Base-by-base conservation (phyloP, 2,329 filamentous ascomycete species). In the Fusarium sublunatum region DNA sequence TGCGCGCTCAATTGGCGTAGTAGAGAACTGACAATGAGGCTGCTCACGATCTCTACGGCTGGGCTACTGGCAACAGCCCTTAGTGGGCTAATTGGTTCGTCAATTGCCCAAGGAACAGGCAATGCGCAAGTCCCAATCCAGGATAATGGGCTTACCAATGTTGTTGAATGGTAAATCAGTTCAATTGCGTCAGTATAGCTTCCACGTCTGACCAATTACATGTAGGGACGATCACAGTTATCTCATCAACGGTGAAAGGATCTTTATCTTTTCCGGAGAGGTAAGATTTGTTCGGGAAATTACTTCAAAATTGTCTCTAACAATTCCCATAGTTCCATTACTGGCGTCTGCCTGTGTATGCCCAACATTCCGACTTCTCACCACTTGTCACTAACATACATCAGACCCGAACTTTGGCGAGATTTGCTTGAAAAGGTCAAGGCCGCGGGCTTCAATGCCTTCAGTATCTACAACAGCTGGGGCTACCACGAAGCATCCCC, bases 221-320 rank as follows among this genome's bases (percentile, higher is more conserved):
- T 2, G 0, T 2, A 78, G 77, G 78, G 78, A 79, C 12, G 74
- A 77, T 26, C 76, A 79, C 51, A 79, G 77, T 51, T 79, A 78
- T 55, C 65, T 71, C 11, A 68, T 80, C 32, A 77, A 79, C 12
- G 77, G 76, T 15, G 59, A 80, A 56, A 72, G 78, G 39, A 71
- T 80, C 3, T 79, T 80, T 55, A 68, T 79, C 22, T 79, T 79
- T 44, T 80, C 78, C 0, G 77, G 77, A 53, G 77, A 79, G 67
- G 75, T 77, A 63, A 34, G 64, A 22, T 4, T 7, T 4, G 4
- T 12, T 10, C 8, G 3, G 10, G 36, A 5, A 38, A 26, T 35
- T 42, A 6, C 5, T 8, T 5, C 11, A 7, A 13, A 3, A 10
- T 4, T 10, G 26, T 39, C 25, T 44, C 53, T 24, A 53, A 65